Base-by-base conservation (phyloP, 441 rosid species). In the Pelargonium citronellum region DNA sequence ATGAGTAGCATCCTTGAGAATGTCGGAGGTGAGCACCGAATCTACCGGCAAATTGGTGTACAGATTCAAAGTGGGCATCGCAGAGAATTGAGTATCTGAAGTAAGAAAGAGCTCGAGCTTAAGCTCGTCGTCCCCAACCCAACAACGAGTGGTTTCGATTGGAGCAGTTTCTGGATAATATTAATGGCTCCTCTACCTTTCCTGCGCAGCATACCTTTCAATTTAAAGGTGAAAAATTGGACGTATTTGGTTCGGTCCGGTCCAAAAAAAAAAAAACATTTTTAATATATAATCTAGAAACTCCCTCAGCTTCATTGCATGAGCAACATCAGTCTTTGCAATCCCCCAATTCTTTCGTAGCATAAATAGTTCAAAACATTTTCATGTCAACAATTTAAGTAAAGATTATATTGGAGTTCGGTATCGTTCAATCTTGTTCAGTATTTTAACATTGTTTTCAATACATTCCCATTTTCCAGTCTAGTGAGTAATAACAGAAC, bases 1-100 rank as follows among this genome's bases (percentile, higher is more conserved):
- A 67, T 90, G 87, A 67, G 99, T 91, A 70, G 96, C 94, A 76
- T 90, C 99, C 77, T 78, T 87, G 80, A 94, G 97, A 68, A 91
- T 89, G 77, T 94, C 99, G 27, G 96, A 89, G 78, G 85, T 67
- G 1, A 84, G 80, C n/a, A 91, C 96, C 4, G 96, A 75, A 69
- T 94, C 99, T 19, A 94, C 95, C 0, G 95, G 96, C 17, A 91
- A 77, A 63, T 94, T 94, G 1, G 94, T 89, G 86, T 77, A 84
- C 37, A 94, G 81, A 75, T 87, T 94, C 80, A 89, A 79, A 49
- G 94, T 90, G 1, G 99, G 95, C 97, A 91, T 93, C 67, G 78
- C 16, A 43, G 61, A 47, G 15, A 12, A 10, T 10, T 2, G 12
- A n/a, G n/a, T 47, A 47, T 47, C 53, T 47, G n/a, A 47, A 46